phyloP scores from a whole-genome alignment of 2,329 filamentous ascomycete species.

The Fusarium sp. region DNA sequence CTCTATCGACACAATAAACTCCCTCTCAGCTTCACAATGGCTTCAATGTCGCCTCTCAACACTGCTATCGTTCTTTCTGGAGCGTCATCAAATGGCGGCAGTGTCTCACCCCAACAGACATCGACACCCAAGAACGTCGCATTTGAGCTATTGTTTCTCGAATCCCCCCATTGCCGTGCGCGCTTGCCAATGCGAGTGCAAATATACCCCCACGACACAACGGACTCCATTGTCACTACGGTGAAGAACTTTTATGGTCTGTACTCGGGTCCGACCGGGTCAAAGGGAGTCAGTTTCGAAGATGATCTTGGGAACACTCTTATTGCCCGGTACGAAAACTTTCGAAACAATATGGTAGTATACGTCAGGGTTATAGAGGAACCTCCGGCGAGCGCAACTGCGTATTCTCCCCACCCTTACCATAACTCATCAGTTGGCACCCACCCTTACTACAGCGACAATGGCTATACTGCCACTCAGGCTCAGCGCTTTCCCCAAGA shows the following conservation, averaged over 20 bases:
- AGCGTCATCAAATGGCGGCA: slow-evolving; percentile 52
- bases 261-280: slow-evolving; percentile 75
- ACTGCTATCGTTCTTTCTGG: slow-evolving; percentile 44
- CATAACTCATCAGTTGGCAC: slow-evolving; percentile 61
- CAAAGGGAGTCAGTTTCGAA: slow-evolving; percentile 92
- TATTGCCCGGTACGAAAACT: slow-evolving; percentile 96
- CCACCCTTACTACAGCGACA: slow-evolving; percentile 64
- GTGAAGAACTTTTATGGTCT: slow-evolving; percentile 99
- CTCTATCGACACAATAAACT: slow-evolving; percentile 38
- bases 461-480: slow-evolving; percentile 56
- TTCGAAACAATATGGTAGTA: slow-evolving; percentile 89
- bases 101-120: slow-evolving; percentile 56
- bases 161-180: slow-evolving; percentile 73
- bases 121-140: slow-evolving; percentile 75
- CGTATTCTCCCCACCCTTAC: slow-evolving; percentile 61
- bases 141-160: slow-evolving; percentile 77
- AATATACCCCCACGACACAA: slow-evolving; percentile 95
- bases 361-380: slow-evolving; percentile 86
- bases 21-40: slow-evolving; percentile 50
- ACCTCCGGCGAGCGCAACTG: slow-evolving; percentile 52
- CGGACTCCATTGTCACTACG: slow-evolving; percentile 96
- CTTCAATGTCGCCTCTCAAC: slow-evolving; percentile 57
- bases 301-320: slow-evolving; percentile 88
- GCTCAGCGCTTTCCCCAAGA: slow-evolving; percentile 64
- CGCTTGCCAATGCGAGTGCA: slow-evolving; percentile 86